Conservation (phyloP, 257 asterid genomes). For the Fraxinus americana region DNA sequence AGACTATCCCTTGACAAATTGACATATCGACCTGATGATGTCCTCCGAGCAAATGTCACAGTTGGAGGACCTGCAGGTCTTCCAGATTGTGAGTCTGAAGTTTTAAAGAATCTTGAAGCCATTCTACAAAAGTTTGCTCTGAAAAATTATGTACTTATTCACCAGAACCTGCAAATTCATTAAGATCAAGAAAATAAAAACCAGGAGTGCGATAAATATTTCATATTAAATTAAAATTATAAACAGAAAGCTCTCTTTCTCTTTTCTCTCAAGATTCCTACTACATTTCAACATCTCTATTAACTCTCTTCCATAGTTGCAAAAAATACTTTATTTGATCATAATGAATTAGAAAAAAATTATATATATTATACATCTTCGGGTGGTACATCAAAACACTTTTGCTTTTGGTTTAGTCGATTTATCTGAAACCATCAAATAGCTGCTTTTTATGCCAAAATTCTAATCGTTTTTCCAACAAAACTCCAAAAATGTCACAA, state of each 20-base stretch:
- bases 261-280: neutral
- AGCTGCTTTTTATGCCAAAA: constrained; percentile 34
- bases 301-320: neutral
- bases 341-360: neutral
- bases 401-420: constrained; percentile 28
- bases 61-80: constrained; percentile 44
- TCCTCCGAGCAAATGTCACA: constrained; percentile 77
- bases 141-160: constrained; percentile 23
- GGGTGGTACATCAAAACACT: constrained; percentile 16
- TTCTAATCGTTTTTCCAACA: constrained; percentile 22
- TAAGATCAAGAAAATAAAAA: constrained; percentile 4
- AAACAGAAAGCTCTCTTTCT: too few species aligned
- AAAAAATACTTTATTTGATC: neutral
- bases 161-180: constrained; percentile 44
- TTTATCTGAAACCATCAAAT: constrained; percentile 30
- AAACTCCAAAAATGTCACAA: constrained; percentile 5
- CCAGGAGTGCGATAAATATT: neutral
- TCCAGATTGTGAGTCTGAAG: constrained; percentile 45
- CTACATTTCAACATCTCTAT: neutral
- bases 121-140: constrained; percentile 32
- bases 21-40: constrained; percentile 84
- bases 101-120: constrained; percentile 70
- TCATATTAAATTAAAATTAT: neutral
- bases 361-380: neutral
- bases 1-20: constrained; percentile 83